phyloP scores from a whole-genome alignment of 1,284 basidiomycete species.

The Pholiota adiposa region DNA sequence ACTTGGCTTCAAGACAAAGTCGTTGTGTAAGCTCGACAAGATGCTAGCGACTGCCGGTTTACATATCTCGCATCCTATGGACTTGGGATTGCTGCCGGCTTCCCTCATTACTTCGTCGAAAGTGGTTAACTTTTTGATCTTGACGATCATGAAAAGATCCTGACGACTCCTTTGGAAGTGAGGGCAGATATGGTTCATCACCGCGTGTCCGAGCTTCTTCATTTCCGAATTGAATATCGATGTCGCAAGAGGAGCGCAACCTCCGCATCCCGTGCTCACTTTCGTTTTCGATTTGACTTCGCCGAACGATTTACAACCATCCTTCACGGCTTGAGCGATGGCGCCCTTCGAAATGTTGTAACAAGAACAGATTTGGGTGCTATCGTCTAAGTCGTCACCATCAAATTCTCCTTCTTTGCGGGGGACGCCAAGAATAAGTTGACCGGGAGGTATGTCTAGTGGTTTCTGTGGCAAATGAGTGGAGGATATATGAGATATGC shows the following conservation, averaged over 20 bases:
- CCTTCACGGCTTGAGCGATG: constrained; percentile 58
- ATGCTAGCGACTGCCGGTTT: constrained; percentile 75
- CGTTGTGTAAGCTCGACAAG: constrained; percentile 68
- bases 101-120: constrained; percentile 61
- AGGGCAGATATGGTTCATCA: constrained; percentile 68
- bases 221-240: constrained; percentile 67
- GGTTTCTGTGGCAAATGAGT: constrained; percentile 46
- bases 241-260: constrained; percentile 65
- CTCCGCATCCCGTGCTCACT: constrained; percentile 76
- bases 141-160: constrained; percentile 73
- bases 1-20: constrained; percentile 67
- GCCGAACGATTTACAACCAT: constrained; percentile 53
- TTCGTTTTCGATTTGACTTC: constrained; percentile 74
- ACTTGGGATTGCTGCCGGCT: constrained; percentile 52
- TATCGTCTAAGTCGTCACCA: constrained; percentile 72
- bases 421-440: constrained; percentile 66
- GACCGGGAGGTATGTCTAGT: constrained; percentile 66
- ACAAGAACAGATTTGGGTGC: constrained; percentile 74
- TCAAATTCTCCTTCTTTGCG: constrained; percentile 56
- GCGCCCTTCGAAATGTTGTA: constrained; percentile 73
- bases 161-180: constrained; percentile 74
- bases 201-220: constrained; percentile 66
- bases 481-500: constrained; percentile 1
- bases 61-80: constrained; percentile 76
- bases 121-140: constrained; percentile 65